Evolutionary conservation across 1,284 basidiomycete genomes (phyloP).

Genomic region (Rhodotorula sp.): DNA sequence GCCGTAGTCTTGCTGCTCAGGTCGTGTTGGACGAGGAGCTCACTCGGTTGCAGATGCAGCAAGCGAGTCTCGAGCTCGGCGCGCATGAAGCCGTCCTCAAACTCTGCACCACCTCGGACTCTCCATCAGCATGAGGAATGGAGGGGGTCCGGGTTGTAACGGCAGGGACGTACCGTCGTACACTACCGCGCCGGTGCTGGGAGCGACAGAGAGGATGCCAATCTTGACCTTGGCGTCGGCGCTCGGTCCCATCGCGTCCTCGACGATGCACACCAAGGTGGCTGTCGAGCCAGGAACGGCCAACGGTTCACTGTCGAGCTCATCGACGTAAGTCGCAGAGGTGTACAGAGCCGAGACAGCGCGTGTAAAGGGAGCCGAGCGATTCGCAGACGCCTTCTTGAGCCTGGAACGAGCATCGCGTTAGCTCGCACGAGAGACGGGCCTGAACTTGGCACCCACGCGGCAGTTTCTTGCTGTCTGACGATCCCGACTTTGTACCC

Average conservation of each 20-base stretch:
- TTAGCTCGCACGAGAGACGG: not conserved
- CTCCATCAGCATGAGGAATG: not conserved
- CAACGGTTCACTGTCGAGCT: conserved; percentile 59
- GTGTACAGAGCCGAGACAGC: conserved; percentile 45
- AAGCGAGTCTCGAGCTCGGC: conserved; percentile 86
- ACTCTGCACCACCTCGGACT: conserved; percentile 8
- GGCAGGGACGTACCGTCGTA: conserved; percentile 69
- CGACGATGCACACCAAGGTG: conserved; percentile 60
- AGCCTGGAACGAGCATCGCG: conserved; percentile 49
- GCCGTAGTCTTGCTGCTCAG: conserved; percentile 75
- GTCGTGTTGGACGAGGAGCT: conserved; percentile 61
- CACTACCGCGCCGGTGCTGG: conserved; percentile 83
- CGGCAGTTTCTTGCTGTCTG: conserved; percentile 90
- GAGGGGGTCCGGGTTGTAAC: not conserved
- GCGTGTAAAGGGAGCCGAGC: conserved; percentile 77
- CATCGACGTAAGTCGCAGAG: conserved; percentile 65
- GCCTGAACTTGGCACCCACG: conserved; percentile 47
- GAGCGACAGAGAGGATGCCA: conserved; percentile 75
- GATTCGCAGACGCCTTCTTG: conserved; percentile 84
- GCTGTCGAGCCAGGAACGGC: conserved; percentile 6
- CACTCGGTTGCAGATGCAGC: conserved; percentile 77
- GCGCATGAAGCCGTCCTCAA: conserved; percentile 70
- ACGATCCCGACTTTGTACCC: conserved; percentile 91
- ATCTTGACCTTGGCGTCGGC: conserved; percentile 65
- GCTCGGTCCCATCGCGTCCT: conserved; percentile 59